These are phyloP conservation scores for Leishmania turanica DNA, from an alignment of 208 protist species.

Conservation along the genomic window DNA sequence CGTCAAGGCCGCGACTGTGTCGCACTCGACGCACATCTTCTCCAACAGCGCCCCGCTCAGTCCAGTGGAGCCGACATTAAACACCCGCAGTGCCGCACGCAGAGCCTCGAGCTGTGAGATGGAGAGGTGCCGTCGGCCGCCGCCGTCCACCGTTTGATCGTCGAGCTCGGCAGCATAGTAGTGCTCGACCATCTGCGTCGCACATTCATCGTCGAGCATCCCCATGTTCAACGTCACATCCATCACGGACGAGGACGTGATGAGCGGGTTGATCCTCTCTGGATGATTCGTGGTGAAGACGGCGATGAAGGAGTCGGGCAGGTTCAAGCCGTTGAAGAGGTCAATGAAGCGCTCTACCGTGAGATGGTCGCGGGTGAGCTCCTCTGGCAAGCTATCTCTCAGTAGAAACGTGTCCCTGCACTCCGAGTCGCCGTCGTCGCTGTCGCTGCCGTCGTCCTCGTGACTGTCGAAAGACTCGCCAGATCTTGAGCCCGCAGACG, in stretches of 20 bases:
- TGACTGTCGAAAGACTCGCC: slow-evolving; percentile 2
- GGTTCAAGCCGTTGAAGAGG: slow-evolving; percentile 86
- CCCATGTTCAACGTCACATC: slow-evolving; percentile 75
- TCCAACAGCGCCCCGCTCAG: slow-evolving; percentile 54
- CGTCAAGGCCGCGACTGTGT: slow-evolving; percentile 41
- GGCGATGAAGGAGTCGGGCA: slow-evolving; percentile 79
- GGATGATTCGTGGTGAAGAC: slow-evolving; percentile 94
- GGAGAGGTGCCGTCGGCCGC: slow-evolving; percentile 11
- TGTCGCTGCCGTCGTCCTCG: slow-evolving; percentile 9
- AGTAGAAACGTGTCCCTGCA: slow-evolving; percentile 21
- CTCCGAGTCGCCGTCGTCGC: slow-evolving; percentile 10
- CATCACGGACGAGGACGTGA: slow-evolving; percentile 68
- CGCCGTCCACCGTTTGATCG: not conserved
- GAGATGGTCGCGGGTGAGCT: slow-evolving; percentile 49
- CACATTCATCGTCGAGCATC: slow-evolving; percentile 36
- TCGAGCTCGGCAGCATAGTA: slow-evolving; percentile 49
- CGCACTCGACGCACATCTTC: slow-evolving; percentile 54
- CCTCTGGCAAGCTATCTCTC: slow-evolving; percentile 8
- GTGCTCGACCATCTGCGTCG: slow-evolving; percentile 61
- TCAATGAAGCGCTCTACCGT: slow-evolving; percentile 87
- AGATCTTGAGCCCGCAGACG: not conserved
- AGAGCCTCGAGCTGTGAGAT: slow-evolving; percentile 11
- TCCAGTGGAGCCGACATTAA: slow-evolving; percentile 8
- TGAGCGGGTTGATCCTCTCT: slow-evolving; percentile 71
- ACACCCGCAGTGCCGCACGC: slow-evolving; percentile 14